These are phyloP conservation scores for Monilinia polystroma DNA, from an alignment of 2,329 filamentous ascomycete genomes.

Conservation along the genomic window DNA sequence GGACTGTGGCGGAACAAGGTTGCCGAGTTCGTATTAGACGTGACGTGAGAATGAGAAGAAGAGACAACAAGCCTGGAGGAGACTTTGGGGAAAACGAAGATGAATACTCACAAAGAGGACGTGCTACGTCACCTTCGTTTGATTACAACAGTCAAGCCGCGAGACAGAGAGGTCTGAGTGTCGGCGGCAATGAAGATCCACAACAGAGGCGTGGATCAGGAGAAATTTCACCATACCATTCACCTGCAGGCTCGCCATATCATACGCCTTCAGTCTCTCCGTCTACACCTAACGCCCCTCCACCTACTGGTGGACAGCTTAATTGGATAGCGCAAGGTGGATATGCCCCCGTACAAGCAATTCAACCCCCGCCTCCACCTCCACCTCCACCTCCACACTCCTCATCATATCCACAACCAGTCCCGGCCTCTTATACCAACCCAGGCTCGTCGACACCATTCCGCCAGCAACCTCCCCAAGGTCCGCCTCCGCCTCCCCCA, in stretches of 20 bases:
- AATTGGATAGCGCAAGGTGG: slow-evolving; percentile 30
- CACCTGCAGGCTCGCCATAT: slow-evolving; percentile 23
- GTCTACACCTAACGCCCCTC: slow-evolving; percentile 34
- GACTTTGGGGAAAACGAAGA: slow-evolving; percentile 56
- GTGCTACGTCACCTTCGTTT: slow-evolving; percentile 26
- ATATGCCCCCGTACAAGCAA: neutral
- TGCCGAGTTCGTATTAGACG: slow-evolving; percentile 94
- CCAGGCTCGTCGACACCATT: slow-evolving; percentile 13
- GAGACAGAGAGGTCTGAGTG: slow-evolving; percentile 32
- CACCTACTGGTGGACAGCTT: slow-evolving; percentile 39
- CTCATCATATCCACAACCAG: slow-evolving; percentile 23
- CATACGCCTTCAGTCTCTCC: slow-evolving; percentile 14
- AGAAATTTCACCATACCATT: slow-evolving; percentile 39
- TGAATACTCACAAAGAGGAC: slow-evolving; percentile 50
- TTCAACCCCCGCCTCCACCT: slow-evolving; percentile 1
- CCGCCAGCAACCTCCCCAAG: slow-evolving; percentile 23
- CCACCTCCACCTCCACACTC: slow-evolving; percentile 12
- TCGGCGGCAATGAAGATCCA: slow-evolving; percentile 31
- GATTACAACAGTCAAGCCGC: neutral
- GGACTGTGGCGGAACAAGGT: slow-evolving; percentile 91
- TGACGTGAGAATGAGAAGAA: slow-evolving; percentile 87
- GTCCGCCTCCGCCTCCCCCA: slow-evolving; percentile 27
- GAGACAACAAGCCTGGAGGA: slow-evolving; percentile 64
- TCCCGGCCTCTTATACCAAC: neutral
- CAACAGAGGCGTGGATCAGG: slow-evolving; percentile 48